A percentile compares a stretch with the other conserved stretches of the same genome.
phyloP scores from a whole-genome alignment of 1,284 basidiomycete genomes.

The Polyporus tsugae region DNA sequence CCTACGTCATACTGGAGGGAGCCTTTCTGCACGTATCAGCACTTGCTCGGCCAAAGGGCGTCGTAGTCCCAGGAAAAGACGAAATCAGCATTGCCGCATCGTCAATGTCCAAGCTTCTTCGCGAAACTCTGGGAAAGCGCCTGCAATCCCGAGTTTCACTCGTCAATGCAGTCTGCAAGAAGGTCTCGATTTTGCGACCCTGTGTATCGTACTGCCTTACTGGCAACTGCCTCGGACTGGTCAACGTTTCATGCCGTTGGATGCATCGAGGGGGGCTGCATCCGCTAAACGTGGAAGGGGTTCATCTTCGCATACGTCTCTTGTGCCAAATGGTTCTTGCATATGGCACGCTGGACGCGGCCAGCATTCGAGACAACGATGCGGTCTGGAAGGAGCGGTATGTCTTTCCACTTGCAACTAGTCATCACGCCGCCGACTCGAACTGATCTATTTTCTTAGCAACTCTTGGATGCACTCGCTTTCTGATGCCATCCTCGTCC shows the following conservation, averaged over 20 bases:
- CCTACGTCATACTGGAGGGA: neutral
- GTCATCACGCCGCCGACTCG: no score
- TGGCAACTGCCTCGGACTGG: neutral
- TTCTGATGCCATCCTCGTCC: neutral
- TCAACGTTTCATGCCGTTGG: neutral
- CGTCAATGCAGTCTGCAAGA: neutral
- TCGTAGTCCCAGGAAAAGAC: neutral
- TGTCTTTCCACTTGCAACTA: neutral
- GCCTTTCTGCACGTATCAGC: neutral
- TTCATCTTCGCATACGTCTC: neutral
- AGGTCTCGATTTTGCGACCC: neutral
- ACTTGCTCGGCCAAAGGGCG: neutral
- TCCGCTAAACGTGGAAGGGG: neutral
- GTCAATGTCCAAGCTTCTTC: neutral
- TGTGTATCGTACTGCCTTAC: conserved; percentile 3
- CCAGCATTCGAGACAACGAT: neutral
- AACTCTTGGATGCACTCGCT: neutral
- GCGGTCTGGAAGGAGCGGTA: conserved; percentile 2
- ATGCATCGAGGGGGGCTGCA: neutral
- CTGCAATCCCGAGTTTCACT: neutral
- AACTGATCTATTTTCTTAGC: neutral
- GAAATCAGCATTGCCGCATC: neutral
- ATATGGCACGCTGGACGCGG: neutral
- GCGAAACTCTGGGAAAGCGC: neutral
- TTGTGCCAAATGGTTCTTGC: conserved; percentile 2